Conservation (phyloP, 495 filamentous ascomycete species). For the Daldinia decipiens region DNA sequence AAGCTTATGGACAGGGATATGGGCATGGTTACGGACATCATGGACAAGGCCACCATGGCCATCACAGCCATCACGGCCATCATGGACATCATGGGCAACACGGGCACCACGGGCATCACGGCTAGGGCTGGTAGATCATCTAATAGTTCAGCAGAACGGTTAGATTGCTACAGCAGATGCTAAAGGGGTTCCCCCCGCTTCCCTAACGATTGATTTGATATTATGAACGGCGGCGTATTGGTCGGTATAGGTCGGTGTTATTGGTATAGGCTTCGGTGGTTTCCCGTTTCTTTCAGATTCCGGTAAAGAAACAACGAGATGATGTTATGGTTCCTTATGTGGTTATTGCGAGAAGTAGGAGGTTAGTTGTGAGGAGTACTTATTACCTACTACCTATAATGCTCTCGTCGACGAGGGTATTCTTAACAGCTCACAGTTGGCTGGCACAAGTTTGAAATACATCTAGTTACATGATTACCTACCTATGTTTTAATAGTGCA, state of each 20-base stretch:
- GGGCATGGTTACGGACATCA: constrained; percentile 20
- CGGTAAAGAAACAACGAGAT: background rate
- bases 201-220: background rate
- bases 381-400: background rate
- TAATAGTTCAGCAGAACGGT: background rate
- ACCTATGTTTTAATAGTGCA: too few relatives aligned
- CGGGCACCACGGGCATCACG: constrained; percentile 31
- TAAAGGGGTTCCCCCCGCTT: background rate
- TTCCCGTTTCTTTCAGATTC: background rate
- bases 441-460: too few relatives aligned
- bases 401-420: background rate
- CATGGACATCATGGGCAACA: constrained; percentile 35
- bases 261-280: background rate
- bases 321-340: background rate
- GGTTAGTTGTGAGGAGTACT: background rate
- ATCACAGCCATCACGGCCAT: constrained; percentile 19
- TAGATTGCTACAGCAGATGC: background rate
- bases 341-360: background rate
- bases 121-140: constrained; percentile 21
- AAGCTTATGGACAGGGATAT: constrained; percentile 19
- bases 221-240: background rate
- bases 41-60: constrained; percentile 22
- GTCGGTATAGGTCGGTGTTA: background rate
- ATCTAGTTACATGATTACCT: too few relatives aligned
- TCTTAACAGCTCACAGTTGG: background rate